Conservation (phyloP, 169 alveolate genomes). For the Cytauxzoon felis region DNA sequence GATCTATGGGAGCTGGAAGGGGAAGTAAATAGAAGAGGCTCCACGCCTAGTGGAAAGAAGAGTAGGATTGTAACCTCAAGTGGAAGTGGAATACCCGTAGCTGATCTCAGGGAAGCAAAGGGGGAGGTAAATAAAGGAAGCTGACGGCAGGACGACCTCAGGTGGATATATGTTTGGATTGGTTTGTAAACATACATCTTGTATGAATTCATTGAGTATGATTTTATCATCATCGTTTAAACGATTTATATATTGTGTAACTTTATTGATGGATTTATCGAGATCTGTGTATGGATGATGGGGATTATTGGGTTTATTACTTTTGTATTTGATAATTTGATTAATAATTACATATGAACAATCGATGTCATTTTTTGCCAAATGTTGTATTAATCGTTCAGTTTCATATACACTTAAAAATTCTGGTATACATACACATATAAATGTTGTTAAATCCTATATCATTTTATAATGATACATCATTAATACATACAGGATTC, state of each 20-base stretch:
- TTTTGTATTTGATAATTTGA: constrained; percentile 88
- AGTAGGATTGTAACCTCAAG: too few species aligned
- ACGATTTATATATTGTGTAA: constrained; percentile 22
- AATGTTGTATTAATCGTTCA: constrained; percentile 93
- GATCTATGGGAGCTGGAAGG: too few species aligned
- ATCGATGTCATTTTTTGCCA: constrained; percentile 91
- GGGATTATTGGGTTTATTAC: not conserved
- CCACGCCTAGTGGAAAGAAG: too few species aligned
- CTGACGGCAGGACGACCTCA: too few species aligned
- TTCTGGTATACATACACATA: constrained; percentile 99
- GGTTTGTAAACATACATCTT: constrained; percentile 4
- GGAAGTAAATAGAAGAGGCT: too few species aligned
- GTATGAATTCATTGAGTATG: constrained; percentile 12
- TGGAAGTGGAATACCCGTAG: too few species aligned
- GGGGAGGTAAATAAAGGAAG: too few species aligned
- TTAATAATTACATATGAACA: constrained; percentile 94
- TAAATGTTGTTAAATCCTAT: constrained; percentile 89
- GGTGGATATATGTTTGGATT: constrained; percentile 1
- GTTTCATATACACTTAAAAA: constrained; percentile 97
- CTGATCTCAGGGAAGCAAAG: too few species aligned
- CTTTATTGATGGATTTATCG: constrained; percentile 19
- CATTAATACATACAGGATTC: constrained; percentile 32
- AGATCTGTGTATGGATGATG: too few species aligned
- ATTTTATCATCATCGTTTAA: not conserved
- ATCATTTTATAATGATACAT: constrained; percentile 76